These are phyloP conservation scores for Chlorella vulgaris DNA, from an alignment of 139 green algal species.

Conservation along the genomic window DNA sequence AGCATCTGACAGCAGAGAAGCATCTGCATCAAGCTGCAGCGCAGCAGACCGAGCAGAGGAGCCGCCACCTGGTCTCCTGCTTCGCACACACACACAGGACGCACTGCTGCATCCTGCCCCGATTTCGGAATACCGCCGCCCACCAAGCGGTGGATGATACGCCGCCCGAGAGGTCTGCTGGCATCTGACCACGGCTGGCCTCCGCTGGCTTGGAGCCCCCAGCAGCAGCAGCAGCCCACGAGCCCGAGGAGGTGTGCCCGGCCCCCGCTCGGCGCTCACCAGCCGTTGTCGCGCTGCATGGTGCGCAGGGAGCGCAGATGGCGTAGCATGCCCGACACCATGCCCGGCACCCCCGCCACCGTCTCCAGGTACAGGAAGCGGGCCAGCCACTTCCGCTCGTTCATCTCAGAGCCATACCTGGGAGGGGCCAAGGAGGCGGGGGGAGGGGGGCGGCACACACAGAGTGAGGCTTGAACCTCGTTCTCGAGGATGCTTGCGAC, in stretches of 20 bases:
- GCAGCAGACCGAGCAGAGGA: no score
- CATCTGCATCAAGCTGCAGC: neutral
- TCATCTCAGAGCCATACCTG: conserved; percentile 73
- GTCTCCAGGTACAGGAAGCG: conserved; percentile 94
- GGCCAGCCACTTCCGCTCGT: conserved; percentile 73
- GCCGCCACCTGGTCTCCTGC: no score
- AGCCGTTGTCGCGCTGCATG: conserved; percentile 82
- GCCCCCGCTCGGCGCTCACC: conserved; percentile 35
- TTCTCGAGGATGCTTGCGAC: no score
- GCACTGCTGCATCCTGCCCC: no score
- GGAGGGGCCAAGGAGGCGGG: neutral
- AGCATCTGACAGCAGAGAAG: neutral
- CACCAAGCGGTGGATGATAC: no score
- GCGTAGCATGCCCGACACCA: conserved; percentile 75
- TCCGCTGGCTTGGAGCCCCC: conserved; percentile 7
- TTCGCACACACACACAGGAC: no score
- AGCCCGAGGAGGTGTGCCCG: neutral
- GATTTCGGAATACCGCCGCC: no score
- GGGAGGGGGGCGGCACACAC: neutral
- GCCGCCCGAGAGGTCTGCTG: no score
- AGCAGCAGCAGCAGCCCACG: neutral
- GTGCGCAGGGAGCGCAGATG: conserved; percentile 85
- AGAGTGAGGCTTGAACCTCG: neutral
- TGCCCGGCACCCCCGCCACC: conserved; percentile 89
- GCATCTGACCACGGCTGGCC: no score